Evolutionary conservation across 1,284 basidiomycete genomes (phyloP).

Genomic region (Volvariella volvacea): DNA sequence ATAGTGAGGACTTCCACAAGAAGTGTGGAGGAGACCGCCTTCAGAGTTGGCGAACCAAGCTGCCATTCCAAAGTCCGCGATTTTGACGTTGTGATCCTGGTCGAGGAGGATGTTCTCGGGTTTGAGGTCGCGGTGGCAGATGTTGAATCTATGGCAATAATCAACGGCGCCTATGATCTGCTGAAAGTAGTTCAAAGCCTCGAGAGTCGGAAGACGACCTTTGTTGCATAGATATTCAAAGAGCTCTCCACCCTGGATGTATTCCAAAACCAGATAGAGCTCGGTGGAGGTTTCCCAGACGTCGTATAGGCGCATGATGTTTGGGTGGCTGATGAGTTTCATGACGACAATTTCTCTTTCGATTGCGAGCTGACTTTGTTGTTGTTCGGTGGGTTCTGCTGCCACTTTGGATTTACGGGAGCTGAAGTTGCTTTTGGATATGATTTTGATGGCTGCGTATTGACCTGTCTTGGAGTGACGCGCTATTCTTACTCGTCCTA

Average conservation of each 20-base stretch:
- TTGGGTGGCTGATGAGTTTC: constrained; percentile 98
- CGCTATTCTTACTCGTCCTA: constrained; percentile 90
- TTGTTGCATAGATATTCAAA: constrained; percentile 91
- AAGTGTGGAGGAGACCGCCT: constrained; percentile 74
- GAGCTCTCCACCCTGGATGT: constrained; percentile 94
- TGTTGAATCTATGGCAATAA: constrained; percentile 96
- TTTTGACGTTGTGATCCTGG: constrained; percentile 84
- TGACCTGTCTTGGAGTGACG: constrained; percentile 84
- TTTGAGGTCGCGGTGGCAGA: constrained; percentile 96
- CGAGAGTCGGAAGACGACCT: constrained; percentile 71
- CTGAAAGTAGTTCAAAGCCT: constrained; percentile 93
- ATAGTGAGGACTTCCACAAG: constrained; percentile 96
- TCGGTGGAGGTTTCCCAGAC: constrained; percentile 95
- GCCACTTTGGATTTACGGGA: constrained; percentile 65
- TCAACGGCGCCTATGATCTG: constrained; percentile 94
- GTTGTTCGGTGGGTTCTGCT: constrained; percentile 57
- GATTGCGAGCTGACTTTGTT: constrained; percentile 66
- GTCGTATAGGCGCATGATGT: constrained; percentile 91
- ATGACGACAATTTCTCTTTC: constrained; percentile 99
- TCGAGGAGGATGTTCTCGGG: constrained; percentile 94
- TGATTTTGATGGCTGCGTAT: constrained; percentile 95
- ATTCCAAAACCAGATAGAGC: constrained; percentile 93
- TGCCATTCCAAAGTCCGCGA: constrained; percentile 99
- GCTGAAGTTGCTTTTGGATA: constrained; percentile 76
- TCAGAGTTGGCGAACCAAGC: constrained; percentile 68